These are phyloP conservation scores for Shiraia bambusicola DNA, from an alignment of 2,329 filamentous ascomycete genomes.

Conservation along the genomic window DNA sequence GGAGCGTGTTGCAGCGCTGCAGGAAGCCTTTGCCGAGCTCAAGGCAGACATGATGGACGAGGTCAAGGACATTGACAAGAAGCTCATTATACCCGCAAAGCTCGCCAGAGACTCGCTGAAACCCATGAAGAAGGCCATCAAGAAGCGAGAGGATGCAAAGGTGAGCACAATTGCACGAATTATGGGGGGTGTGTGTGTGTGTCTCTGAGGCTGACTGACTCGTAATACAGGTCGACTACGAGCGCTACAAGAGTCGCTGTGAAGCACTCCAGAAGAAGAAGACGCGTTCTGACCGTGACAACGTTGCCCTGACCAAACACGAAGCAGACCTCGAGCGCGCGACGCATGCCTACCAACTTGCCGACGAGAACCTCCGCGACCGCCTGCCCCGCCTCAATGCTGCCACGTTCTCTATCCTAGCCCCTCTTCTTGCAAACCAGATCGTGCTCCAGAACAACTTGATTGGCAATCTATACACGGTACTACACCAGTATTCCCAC, in stretches of 20 bases:
- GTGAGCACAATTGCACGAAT: too few species aligned
- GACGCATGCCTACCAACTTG: constrained; percentile 70
- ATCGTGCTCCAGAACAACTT: constrained; percentile 76
- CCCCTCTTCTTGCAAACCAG: constrained; percentile 68
- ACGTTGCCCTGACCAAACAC: constrained; percentile 67
- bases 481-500: constrained; percentile 71
- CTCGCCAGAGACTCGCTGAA: constrained; percentile 69
- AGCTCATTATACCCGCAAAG: constrained; percentile 68
- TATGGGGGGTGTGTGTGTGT: too few species aligned
- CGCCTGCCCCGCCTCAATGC: constrained; percentile 71
- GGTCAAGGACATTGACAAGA: constrained; percentile 67
- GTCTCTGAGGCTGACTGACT: too few species aligned
- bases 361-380: constrained; percentile 72
- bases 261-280: constrained; percentile 70
- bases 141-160: constrained; percentile 80
- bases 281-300: constrained; percentile 71
- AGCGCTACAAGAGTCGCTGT: constrained; percentile 71
- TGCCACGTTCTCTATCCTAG: constrained; percentile 72
- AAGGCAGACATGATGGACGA: constrained; percentile 72
- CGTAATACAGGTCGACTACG: constrained; percentile 66
- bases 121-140: constrained; percentile 78
- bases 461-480: constrained; percentile 76
- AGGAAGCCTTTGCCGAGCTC: constrained; percentile 68
- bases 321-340: constrained; percentile 68
- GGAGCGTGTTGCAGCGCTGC: constrained; percentile 64